phyloP scores from a whole-genome alignment of 371 early-diverging fungal genomes.

The Batrachochytrium dendrobatidis region DNA sequence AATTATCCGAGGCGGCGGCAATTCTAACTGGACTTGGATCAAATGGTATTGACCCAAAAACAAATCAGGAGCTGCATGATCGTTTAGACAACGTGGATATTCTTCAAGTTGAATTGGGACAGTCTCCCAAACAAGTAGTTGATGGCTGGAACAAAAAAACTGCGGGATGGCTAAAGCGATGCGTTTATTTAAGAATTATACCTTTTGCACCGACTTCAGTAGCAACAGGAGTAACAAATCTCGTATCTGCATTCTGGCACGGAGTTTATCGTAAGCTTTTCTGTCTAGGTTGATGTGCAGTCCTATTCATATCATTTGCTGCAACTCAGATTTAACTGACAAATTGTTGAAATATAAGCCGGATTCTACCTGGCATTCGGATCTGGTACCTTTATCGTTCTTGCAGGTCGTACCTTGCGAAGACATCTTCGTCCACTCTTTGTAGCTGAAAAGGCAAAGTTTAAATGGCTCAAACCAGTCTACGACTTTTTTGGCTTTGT shows the following conservation, averaged over 20 bases:
- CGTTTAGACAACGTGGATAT: slow-evolving; percentile 66
- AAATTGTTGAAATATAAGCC: slow-evolving; percentile 20
- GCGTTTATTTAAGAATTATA: slow-evolving; percentile 68
- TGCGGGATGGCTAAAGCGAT: slow-evolving; percentile 71
- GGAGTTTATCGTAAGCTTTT: slow-evolving; percentile 88
- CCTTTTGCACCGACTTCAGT: slow-evolving; percentile 47
- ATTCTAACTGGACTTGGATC: slow-evolving; percentile 77
- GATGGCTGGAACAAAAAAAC: slow-evolving; percentile 88
- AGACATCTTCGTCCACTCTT: slow-evolving; percentile 63
- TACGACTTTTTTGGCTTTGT: slow-evolving; percentile 67
- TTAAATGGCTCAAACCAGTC: slow-evolving; percentile 30
- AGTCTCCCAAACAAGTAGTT: slow-evolving; percentile 58
- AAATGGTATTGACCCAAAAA: slow-evolving; percentile 54
- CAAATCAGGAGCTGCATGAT: slow-evolving; percentile 40
- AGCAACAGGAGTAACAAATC: slow-evolving; percentile 63
- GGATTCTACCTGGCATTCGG: slow-evolving; percentile 51
- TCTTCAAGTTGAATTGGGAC: slow-evolving; percentile 52
- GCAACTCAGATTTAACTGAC: slow-evolving; percentile 2
- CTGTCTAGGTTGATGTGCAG: no score
- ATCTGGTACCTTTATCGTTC: slow-evolving; percentile 43
- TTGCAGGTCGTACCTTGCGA: slow-evolving; percentile 47
- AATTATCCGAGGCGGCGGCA: slow-evolving; percentile 79
- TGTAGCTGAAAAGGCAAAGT: slow-evolving; percentile 30
- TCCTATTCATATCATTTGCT: no score
- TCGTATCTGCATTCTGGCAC: slow-evolving; percentile 85